A percentile compares a stretch with the other conserved stretches of the same genome.
Conservation (phyloP, 1,284 basidiomycete species). For the Puccinia hordei region DNA sequence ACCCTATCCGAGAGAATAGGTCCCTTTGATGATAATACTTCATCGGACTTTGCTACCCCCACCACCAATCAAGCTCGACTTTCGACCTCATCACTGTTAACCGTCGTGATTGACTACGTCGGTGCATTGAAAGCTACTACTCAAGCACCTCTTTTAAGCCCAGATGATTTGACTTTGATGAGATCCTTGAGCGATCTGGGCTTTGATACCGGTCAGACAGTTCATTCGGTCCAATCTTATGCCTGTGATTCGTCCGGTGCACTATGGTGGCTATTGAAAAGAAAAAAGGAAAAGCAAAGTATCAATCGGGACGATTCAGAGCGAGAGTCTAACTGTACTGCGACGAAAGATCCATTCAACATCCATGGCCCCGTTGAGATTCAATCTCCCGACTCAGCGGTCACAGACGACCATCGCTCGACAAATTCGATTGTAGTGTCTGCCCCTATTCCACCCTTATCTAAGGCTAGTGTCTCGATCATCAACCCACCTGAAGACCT, state of each 20-base stretch:
- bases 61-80: constrained; percentile 73
- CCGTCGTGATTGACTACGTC: constrained; percentile 42
- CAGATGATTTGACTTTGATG: constrained; percentile 74
- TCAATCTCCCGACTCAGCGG: neutral
- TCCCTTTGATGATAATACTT: constrained; percentile 56
- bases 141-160: constrained; percentile 33
- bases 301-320: constrained; percentile 35
- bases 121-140: constrained; percentile 39
- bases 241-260: constrained; percentile 91
- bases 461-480: neutral
- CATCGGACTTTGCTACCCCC: constrained; percentile 70
- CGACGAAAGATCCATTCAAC: constrained; percentile 13
- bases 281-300: constrained; percentile 64
- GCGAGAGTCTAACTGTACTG: neutral
- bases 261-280: constrained; percentile 93
- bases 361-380: neutral
- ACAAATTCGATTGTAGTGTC: neutral
- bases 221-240: constrained; percentile 84
- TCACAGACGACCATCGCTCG: neutral
- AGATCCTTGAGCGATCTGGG: constrained; percentile 76
- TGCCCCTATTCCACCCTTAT: neutral
- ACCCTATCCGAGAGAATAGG: constrained; percentile 63
- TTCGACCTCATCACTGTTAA: constrained; percentile 70
- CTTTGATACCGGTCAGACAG: constrained; percentile 89
- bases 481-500: neutral